phyloP scores from a whole-genome alignment of 805 yeast genomes.

The Sugiyamaella marilandica region DNA sequence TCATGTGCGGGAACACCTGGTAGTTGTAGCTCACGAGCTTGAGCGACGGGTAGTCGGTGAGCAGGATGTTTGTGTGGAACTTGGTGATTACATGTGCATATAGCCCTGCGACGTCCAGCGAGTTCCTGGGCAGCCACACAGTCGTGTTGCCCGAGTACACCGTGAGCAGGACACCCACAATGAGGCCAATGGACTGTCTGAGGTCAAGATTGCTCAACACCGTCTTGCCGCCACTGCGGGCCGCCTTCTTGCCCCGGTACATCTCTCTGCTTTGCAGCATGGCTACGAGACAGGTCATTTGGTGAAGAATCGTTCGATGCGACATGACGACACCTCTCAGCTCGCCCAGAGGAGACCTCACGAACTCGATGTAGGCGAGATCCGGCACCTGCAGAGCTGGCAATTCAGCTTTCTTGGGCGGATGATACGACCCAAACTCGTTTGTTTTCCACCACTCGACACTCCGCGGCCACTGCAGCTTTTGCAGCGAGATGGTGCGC shows the following conservation, averaged over 20 bases:
- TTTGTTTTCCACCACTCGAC: slow-evolving; percentile 76
- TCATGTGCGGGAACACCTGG: slow-evolving; percentile 79
- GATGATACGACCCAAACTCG: slow-evolving; percentile 71
- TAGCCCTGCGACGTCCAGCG: slow-evolving; percentile 76
- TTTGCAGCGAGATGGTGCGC: slow-evolving; percentile 45
- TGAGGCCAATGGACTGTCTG: slow-evolving; percentile 78
- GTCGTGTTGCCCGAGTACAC: slow-evolving; percentile 80
- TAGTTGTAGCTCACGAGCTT: slow-evolving; percentile 91
- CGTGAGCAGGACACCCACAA: slow-evolving; percentile 73
- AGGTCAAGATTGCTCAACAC: slow-evolving; percentile 63
- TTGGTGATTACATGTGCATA: slow-evolving; percentile 76
- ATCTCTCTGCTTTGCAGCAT: slow-evolving; percentile 47
- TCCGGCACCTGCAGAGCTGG: slow-evolving; percentile 73
- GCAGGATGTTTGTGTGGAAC: slow-evolving; percentile 63
- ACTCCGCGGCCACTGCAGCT: slow-evolving; percentile 66
- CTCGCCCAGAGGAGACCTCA: slow-evolving; percentile 86
- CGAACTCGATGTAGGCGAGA: slow-evolving; percentile 88
- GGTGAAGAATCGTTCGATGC: slow-evolving; percentile 82
- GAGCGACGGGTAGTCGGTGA: slow-evolving; percentile 83
- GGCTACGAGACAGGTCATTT: slow-evolving; percentile 70
- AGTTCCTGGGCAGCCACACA: slow-evolving; percentile 70
- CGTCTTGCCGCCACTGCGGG: slow-evolving; percentile 47
- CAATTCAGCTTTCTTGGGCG: slow-evolving; percentile 49
- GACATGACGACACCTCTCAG: slow-evolving; percentile 89
- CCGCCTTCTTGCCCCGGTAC: slow-evolving; percentile 43